Evolutionary conservation across 352 stramenopile species (phyloP).

Genomic region (Phytophthora foliorum): DNA sequence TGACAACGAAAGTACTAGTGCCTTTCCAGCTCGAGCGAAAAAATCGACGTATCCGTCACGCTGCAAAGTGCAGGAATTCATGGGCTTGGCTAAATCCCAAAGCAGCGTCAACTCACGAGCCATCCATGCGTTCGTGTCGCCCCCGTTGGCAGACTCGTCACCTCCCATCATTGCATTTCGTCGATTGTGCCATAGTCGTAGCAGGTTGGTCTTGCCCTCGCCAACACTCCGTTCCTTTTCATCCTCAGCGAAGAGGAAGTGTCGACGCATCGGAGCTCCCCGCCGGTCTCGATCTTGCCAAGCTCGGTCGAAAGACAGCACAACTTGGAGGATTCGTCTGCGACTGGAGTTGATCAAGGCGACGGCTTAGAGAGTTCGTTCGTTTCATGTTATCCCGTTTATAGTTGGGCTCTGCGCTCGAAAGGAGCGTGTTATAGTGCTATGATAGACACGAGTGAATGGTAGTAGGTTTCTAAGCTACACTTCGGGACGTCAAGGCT

Average conservation of each 20-base stretch:
- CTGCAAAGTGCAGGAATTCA: slow-evolving; percentile 33
- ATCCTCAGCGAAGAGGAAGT: slow-evolving; percentile 72
- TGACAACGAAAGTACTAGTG: slow-evolving; percentile 63
- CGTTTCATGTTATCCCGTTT: slow-evolving; percentile 25
- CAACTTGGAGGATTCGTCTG: slow-evolving; percentile 1
- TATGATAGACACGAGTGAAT: slow-evolving; percentile 5
- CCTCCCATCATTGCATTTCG: slow-evolving; percentile 46
- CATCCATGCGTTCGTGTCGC: slow-evolving; percentile 37
- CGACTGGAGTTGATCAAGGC: slow-evolving; percentile 18
- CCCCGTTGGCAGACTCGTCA: slow-evolving; percentile 25
- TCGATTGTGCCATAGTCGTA: slow-evolving; percentile 62
- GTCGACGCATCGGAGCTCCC: slow-evolving; percentile 53
- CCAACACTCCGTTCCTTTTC: slow-evolving; percentile 73
- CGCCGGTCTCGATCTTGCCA: slow-evolving; percentile 1
- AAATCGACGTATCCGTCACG: slow-evolving; percentile 58
- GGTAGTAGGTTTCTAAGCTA: slow-evolving; percentile 16
- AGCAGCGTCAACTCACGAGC: slow-evolving; percentile 52
- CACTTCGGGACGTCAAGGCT: slow-evolving; percentile 43
- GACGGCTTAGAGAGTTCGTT: slow-evolving; percentile 30
- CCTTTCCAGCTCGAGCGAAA: slow-evolving; percentile 69
- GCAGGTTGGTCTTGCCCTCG: slow-evolving; percentile 56
- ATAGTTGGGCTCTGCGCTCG: slow-evolving; percentile 7
- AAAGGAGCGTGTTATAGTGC: slow-evolving; percentile 6
- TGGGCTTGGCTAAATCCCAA: slow-evolving; percentile 70
- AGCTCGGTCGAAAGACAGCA: background rate